These are phyloP conservation scores for Tuber magnatum DNA, from an alignment of 495 filamentous ascomycete genomes.

Conservation along the genomic window DNA sequence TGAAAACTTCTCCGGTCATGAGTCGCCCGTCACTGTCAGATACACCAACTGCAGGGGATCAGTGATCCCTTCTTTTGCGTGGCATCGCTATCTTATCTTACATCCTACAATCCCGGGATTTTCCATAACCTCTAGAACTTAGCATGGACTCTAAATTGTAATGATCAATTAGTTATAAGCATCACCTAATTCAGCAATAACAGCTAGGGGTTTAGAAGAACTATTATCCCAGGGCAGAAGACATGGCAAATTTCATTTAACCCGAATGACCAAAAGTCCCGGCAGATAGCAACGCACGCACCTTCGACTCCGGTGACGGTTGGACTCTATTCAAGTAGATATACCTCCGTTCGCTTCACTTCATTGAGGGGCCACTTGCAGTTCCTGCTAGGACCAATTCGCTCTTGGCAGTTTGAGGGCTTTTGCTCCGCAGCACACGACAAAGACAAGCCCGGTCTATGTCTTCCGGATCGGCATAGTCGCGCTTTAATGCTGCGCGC, in stretches of 20 bases:
- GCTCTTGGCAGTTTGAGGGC: neutral
- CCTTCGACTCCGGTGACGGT: neutral
- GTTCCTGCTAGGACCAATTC: neutral
- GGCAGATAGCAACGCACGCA: neutral
- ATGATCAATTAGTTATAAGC: neutral
- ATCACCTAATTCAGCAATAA: neutral
- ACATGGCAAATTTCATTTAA: neutral
- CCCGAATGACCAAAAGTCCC: neutral
- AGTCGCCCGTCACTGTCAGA: neutral
- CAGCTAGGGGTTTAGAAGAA: neutral
- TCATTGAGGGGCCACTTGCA: neutral
- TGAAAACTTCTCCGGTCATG: neutral
- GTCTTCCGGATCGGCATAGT: slow-evolving; percentile 4
- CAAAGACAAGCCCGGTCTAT: neutral
- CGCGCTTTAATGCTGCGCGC: neutral
- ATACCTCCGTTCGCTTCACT: neutral
- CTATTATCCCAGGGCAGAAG: neutral
- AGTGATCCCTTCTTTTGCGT: neutral
- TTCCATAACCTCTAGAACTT: neutral
- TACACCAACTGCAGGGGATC: neutral
- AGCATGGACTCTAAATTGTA: neutral
- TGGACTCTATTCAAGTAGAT: neutral
- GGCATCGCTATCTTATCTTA: neutral
- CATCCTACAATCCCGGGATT: neutral
- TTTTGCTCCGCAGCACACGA: neutral